A percentile compares a stretch with the other conserved stretches of the same genome.
phyloP scores from a whole-genome alignment of 495 filamentous ascomycete species.

The Talaromyces trachyspermus region DNA sequence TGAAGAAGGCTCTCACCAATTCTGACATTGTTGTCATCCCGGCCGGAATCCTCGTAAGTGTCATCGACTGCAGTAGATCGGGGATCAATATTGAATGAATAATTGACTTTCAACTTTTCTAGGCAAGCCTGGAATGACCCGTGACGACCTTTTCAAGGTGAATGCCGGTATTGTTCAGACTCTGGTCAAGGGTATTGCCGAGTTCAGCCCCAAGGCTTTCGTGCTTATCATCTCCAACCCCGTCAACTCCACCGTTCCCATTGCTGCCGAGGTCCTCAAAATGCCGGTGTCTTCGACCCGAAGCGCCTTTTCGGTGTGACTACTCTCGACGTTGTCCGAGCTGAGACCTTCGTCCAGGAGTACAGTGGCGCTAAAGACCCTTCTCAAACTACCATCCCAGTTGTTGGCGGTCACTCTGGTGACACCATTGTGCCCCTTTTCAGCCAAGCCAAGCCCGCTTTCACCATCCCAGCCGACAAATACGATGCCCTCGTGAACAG shows the following conservation, averaged over 20 bases:
- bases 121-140: conserved; percentile 99
- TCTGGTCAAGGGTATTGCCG: conserved; percentile 75
- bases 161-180: conserved; percentile 92
- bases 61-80: neutral
- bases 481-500: conserved; percentile 81
- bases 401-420: conserved; percentile 94
- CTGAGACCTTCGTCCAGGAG: conserved; percentile 90
- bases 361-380: conserved; percentile 76
- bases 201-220: conserved; percentile 83
- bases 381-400: conserved; percentile 73
- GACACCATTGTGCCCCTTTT: conserved; percentile 97
- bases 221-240: conserved; percentile 97
- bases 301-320: conserved; percentile 96
- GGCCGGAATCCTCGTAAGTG: conserved; percentile 90
- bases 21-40: conserved; percentile 95
- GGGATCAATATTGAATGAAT: neutral
- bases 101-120: conserved; percentile 11
- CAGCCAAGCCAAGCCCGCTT: conserved; percentile 74
- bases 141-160: conserved; percentile 98
- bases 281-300: conserved; percentile 84
- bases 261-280: conserved; percentile 94
- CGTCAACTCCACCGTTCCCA: conserved; percentile 97
- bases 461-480: conserved; percentile 79
- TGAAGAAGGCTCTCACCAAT: conserved; percentile 80
- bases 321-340: conserved; percentile 94